Evolutionary conservation across 2,329 filamentous ascomycete genomes (phyloP), one percentile per base, ranked within the genome.

Genomic region (Tolypocladium ovalisporum): DNA sequence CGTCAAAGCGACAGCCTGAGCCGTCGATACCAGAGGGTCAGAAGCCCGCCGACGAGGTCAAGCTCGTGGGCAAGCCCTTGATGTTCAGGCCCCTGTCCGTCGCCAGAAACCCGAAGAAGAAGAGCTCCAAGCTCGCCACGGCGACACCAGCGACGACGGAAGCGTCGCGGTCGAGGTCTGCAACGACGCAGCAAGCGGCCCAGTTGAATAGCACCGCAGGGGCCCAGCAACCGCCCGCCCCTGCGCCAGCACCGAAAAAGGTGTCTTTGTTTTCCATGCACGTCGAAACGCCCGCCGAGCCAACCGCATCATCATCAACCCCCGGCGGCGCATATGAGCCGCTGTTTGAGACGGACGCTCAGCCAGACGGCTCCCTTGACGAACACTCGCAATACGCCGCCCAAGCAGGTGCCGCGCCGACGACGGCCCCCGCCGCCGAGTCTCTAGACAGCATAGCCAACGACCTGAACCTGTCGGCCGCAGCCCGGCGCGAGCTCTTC

Each of bases 61-160:
- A 89, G 72, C 72, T 88, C 17, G 81, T 86, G 2, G 89, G 88
- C 24, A 94, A 92, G 64, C 84, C 90, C 15, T 83, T 92, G 71
- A 89, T 90, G 83, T 97, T 97, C 71, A 88, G 86, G 68, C 93
- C 93, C 4, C 76, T 97, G 40, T 96, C 92, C 1, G 91, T 97
- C 17, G 83, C 86, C 19, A 81, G 89, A 60, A 90, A 87, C 61
- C 79, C 85, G 35, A 82, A 81, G 61, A 90, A 88, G 73, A 90
- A 87, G 74, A 86, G 27, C 19, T 8, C 51, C 40, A 69, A 71
- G 29, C 56, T 65, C 4, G 59, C 58, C 13, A 61, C 55, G 17
- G 57, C 60, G 13, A 65, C 59, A 8, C 55, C 60, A 19, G 32
- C 62, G 12, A 22, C 58, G 12, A 37, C 56, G 10, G 34, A 54